Conservation (phyloP, 2,329 filamentous ascomycete species). For the Cordyceps cateniannulata region DNA sequence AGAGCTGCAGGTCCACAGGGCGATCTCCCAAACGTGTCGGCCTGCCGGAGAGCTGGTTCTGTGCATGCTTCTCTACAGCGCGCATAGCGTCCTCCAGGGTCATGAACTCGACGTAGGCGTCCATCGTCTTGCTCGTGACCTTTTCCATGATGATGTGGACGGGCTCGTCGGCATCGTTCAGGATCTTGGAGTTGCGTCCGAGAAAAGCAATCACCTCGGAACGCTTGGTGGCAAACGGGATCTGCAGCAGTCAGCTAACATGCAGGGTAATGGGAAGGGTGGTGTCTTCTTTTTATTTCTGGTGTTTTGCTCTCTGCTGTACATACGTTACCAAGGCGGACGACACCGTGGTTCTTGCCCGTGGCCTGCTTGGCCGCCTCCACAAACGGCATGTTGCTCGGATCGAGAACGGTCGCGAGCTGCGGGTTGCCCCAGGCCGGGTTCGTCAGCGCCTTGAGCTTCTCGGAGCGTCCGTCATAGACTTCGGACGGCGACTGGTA, state of each 20-base stretch:
- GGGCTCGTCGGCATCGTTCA: constrained; percentile 48
- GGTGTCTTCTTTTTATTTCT: neutral
- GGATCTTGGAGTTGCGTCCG: constrained; percentile 49
- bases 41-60: constrained; percentile 32
- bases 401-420: constrained; percentile 28
- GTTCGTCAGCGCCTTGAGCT: constrained; percentile 31
- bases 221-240: constrained; percentile 48
- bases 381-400: constrained; percentile 40
- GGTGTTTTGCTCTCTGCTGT: neutral
- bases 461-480: constrained; percentile 26
- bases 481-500: constrained; percentile 14
- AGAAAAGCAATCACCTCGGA: constrained; percentile 53
- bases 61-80: constrained; percentile 43
- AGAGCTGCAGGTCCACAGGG: constrained; percentile 49
- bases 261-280: neutral
- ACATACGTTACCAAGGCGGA: constrained; percentile 47
- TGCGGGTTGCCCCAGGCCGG: constrained; percentile 28
- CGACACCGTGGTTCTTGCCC: constrained; percentile 33
- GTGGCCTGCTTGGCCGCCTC: constrained; percentile 29
- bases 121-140: constrained; percentile 55
- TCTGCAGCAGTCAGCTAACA: constrained; percentile 30
- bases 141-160: constrained; percentile 61
- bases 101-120: constrained; percentile 53
- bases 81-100: constrained; percentile 46
- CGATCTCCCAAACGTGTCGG: constrained; percentile 49